Conservation (phyloP, 1,139 yeast genomes). For the Lodderomyces margitis region DNA sequence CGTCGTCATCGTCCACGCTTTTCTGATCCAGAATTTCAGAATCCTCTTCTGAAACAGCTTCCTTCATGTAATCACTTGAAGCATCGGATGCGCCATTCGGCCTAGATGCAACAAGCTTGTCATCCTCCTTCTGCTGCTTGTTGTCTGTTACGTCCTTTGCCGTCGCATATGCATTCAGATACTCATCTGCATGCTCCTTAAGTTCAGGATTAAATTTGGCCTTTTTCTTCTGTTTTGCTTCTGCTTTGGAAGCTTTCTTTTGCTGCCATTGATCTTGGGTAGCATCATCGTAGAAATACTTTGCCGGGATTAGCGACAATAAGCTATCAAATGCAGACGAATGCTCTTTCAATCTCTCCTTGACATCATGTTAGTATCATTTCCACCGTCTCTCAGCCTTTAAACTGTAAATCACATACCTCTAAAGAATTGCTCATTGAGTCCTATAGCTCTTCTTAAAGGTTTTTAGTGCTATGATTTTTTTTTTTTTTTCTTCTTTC, state of each 20-base stretch:
- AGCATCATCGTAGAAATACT: constrained; percentile 80
- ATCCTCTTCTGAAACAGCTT: constrained; percentile 11
- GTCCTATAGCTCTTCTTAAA: not conserved
- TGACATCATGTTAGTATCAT: constrained; percentile 9
- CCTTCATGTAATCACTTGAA: constrained; percentile 7
- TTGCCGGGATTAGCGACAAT: constrained; percentile 88
- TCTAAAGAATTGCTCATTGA: constrained; percentile 29
- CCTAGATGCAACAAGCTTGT: not conserved
- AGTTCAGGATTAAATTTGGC: constrained; percentile 75
- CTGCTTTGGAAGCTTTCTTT: constrained; percentile 71
- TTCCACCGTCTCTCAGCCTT: not conserved
- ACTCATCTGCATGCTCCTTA: constrained; percentile 44
- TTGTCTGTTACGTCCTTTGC: constrained; percentile 68
- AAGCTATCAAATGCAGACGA: constrained; percentile 89
- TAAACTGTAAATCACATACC: constrained; percentile 33
- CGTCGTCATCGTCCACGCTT: constrained; percentile 16
- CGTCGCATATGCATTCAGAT: constrained; percentile 40
- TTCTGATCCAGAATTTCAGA: constrained; percentile 13
- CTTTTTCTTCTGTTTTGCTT: constrained; percentile 57
- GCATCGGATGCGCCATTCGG: not conserved
- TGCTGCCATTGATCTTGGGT: constrained; percentile 88
- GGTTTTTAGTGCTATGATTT: no score
- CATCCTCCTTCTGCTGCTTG: constrained; percentile 20
- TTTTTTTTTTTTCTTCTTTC: not conserved
- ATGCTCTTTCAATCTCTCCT: constrained; percentile 82